phyloP scores from a whole-genome alignment of 1,284 basidiomycete genomes.

The Sporisorium sorghi region DNA sequence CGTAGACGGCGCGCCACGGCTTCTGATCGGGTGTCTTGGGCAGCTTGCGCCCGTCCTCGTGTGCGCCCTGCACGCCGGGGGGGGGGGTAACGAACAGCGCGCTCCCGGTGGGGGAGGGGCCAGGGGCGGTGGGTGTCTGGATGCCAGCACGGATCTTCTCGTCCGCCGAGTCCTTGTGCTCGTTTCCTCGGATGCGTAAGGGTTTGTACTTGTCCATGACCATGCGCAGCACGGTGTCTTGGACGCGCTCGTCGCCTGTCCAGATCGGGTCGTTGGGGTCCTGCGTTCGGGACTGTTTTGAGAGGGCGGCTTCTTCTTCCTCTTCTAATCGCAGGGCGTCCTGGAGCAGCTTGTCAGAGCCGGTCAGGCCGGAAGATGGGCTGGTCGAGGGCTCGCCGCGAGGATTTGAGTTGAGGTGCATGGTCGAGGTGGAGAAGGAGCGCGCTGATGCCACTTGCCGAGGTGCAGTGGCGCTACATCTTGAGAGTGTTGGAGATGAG shows the following conservation, averaged over 20 bases:
- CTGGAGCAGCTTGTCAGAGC: slow-evolving; percentile 28
- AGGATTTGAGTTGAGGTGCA: background rate
- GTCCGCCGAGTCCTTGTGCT: slow-evolving; percentile 34
- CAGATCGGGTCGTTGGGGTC: slow-evolving; percentile 54
- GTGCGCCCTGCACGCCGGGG: background rate
- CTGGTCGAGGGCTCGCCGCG: background rate
- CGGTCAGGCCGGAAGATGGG: slow-evolving; percentile 9
- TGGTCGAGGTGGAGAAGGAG: background rate
- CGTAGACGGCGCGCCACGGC: slow-evolving; percentile 63
- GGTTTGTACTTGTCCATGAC: slow-evolving; percentile 67
- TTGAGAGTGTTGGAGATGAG: background rate
- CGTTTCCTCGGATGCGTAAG: slow-evolving; percentile 24
- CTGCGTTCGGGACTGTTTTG: background rate
- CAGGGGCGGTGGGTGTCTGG: slow-evolving; percentile 28
- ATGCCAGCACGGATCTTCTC: slow-evolving; percentile 46
- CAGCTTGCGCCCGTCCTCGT: slow-evolving; percentile 46
- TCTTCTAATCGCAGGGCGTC: slow-evolving; percentile 28
- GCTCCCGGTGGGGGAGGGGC: too few species aligned
- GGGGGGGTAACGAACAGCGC: background rate
- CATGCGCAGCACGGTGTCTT: slow-evolving; percentile 63
- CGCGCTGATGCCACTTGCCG: background rate
- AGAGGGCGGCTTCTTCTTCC: slow-evolving; percentile 19
- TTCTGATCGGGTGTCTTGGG: slow-evolving; percentile 58
- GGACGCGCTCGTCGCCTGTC: slow-evolving; percentile 61
- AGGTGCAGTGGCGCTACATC: background rate